These are phyloP conservation scores for Myxozyma kluyveri DNA, from an alignment of 805 yeast genomes.

Conservation along the genomic window DNA sequence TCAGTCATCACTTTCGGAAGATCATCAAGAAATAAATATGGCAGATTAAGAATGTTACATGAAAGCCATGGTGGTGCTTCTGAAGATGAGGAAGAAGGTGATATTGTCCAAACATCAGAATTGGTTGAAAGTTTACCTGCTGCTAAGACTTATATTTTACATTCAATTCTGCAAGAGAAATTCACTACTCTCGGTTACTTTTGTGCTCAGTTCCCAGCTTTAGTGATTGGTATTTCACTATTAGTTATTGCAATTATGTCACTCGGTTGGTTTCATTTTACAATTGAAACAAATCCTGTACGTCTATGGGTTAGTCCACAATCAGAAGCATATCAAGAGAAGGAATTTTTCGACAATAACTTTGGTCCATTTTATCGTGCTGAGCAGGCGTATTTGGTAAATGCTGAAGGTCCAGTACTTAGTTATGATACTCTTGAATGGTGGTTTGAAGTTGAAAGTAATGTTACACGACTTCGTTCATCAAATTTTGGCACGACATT, in stretches of 20 bases:
- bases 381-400: conserved; percentile 75
- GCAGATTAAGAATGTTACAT: conserved; percentile 42
- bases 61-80: conserved; percentile 41
- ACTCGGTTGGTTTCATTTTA: conserved; percentile 50
- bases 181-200: conserved; percentile 54
- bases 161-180: conserved; percentile 46
- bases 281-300: conserved; percentile 75
- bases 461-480: conserved; percentile 43
- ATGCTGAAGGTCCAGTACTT: conserved; percentile 66
- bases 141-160: conserved; percentile 46
- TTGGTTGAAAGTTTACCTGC: conserved; percentile 26
- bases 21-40: conserved; percentile 22
- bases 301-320: conserved; percentile 85
- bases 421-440: conserved; percentile 69
- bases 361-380: conserved; percentile 92
- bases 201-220: conserved; percentile 62
- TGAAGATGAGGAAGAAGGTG: conserved; percentile 38
- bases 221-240: conserved; percentile 47
- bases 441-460: conserved; percentile 82
- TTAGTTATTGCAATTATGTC: conserved; percentile 48
- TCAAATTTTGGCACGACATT: conserved; percentile 39
- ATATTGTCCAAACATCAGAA: conserved; percentile 33
- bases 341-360: conserved; percentile 65
- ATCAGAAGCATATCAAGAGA: conserved; percentile 67
- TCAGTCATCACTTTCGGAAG: conserved; percentile 14